Evolutionary conservation across 805 yeast genomes (phyloP), one percentile per base, ranked within the genome.

Genomic region (Clavispora santaluciae): DNA sequence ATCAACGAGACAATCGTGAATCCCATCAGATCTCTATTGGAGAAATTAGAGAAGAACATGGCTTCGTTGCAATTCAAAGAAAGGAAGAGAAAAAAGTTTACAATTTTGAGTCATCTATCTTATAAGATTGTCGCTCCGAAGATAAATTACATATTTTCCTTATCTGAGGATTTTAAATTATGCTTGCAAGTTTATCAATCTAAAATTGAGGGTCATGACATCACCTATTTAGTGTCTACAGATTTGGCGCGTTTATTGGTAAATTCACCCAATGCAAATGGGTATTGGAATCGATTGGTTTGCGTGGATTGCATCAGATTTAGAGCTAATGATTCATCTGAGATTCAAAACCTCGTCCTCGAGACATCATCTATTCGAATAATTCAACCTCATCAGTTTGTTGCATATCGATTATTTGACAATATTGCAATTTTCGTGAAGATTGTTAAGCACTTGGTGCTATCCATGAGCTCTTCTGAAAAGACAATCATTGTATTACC

Each of bases 351-450:
- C 6, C 22, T 40, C 18, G 38, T 34, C 5, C 41, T 67, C 10
- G 57, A 52, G 12, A 31, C 54, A 3, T 26, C 41, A 6, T 42
- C 60, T 6, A 59, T 69, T 6, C 49, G 64, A 30, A 45, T 67
- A 12, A 48, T 61, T 22, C 73, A 68, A 31, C 73, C 73, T 1
- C 65, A 69, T 48, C 45, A 53, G 15, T 66, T 68, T 46, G 60
- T 67, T 11, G 66, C 60, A 1, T 60, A 68, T 48, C 54, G 59
- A 41, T 48, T 69, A 7, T 67, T 69, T 46, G 75, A 69, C 40
- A 65, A 61, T 39, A 28, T 69, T 6, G 61, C 72, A 0, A 50
- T 64, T 7, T 54, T 65, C 6, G 35, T 61, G 4, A 69, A 68
- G 40, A 48, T 61, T 2, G 46, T 59, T 9, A 67, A 68, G 41